Evolutionary conservation across 208 protist species (phyloP).

Genomic region (Angomonas ambiguus): DNA sequence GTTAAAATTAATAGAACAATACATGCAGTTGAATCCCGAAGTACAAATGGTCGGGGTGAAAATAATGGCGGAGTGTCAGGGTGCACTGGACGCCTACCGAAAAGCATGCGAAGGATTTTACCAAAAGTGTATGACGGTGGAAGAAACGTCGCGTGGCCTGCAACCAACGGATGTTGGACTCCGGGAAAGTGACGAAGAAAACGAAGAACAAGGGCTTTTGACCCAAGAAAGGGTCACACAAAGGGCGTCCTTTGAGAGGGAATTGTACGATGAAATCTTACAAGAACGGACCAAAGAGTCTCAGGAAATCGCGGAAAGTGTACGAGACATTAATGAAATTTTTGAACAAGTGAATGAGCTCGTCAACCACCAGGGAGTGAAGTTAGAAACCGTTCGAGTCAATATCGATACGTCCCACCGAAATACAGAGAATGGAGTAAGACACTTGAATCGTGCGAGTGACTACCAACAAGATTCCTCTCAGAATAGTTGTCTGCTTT

Average conservation of each 20-base stretch:
- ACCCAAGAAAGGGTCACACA: conserved; percentile 22
- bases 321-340: conserved; percentile 85
- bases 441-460: conserved; percentile 58
- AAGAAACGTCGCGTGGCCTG: conserved; percentile 45
- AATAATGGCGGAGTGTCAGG: conserved; percentile 69
- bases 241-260: conserved; percentile 56
- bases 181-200: conserved; percentile 31
- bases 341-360: conserved; percentile 83
- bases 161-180: conserved; percentile 28
- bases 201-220: conserved; percentile 15
- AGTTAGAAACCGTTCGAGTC: conserved; percentile 62
- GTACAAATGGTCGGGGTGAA: conserved; percentile 60
- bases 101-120: conserved; percentile 79
- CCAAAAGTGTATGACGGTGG: conserved; percentile 69
- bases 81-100: conserved; percentile 62
- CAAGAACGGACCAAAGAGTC: conserved; percentile 73
- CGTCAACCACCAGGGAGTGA: conserved; percentile 74
- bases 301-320: conserved; percentile 78
- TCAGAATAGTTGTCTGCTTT: conserved; percentile 8
- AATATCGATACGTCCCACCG: conserved; percentile 52
- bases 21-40: conserved; percentile 61
- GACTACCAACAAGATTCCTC: conserved; percentile 42
- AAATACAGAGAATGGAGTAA: conserved; percentile 58
- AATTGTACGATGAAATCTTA: conserved; percentile 83
- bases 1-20: conserved; percentile 63